Percentiles rank a stretch among this genome's conserved stretches.
These are phyloP conservation scores for Xylaria sp. DNA, from an alignment of 2,329 filamentous ascomycete genomes.

Conservation along the genomic window DNA sequence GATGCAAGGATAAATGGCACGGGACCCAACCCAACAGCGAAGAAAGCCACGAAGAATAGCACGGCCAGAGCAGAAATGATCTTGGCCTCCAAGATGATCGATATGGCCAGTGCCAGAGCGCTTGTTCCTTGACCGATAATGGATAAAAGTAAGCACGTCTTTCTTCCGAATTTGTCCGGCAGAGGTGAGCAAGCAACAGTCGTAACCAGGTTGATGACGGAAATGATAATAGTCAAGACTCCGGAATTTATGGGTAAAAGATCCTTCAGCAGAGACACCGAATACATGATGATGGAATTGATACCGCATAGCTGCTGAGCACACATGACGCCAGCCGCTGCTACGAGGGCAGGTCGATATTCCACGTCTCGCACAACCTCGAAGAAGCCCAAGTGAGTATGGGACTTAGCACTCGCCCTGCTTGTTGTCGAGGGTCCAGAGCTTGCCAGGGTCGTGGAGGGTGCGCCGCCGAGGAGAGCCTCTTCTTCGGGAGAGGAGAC, in stretches of 20 bases:
- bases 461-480: slow-evolving; percentile 52
- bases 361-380: slow-evolving; percentile 61
- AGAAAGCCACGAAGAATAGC: slow-evolving; percentile 80
- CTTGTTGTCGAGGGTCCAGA: slow-evolving; percentile 23
- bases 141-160: slow-evolving; percentile 74
- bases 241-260: slow-evolving; percentile 78
- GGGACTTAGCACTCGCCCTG: slow-evolving; percentile 23
- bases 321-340: slow-evolving; percentile 85
- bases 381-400: slow-evolving; percentile 52
- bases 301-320: slow-evolving; percentile 90
- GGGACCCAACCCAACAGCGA: slow-evolving; percentile 84
- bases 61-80: slow-evolving; percentile 76
- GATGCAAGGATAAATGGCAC: slow-evolving; percentile 92
- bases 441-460: slow-evolving; percentile 20
- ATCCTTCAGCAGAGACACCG: slow-evolving; percentile 77
- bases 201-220: slow-evolving; percentile 76
- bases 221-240: slow-evolving; percentile 81
- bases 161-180: slow-evolving; percentile 82
- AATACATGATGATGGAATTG: slow-evolving; percentile 98
- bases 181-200: slow-evolving; percentile 78
- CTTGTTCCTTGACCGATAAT: slow-evolving; percentile 79
- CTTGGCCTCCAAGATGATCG: slow-evolving; percentile 68
- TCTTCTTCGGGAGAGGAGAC: slow-evolving; percentile 57
- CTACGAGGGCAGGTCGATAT: slow-evolving; percentile 69
- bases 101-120: slow-evolving; percentile 71